Base-by-base conservation (phyloP, 352 stramenopile genomes). In the Phytophthora ohioensis region DNA sequence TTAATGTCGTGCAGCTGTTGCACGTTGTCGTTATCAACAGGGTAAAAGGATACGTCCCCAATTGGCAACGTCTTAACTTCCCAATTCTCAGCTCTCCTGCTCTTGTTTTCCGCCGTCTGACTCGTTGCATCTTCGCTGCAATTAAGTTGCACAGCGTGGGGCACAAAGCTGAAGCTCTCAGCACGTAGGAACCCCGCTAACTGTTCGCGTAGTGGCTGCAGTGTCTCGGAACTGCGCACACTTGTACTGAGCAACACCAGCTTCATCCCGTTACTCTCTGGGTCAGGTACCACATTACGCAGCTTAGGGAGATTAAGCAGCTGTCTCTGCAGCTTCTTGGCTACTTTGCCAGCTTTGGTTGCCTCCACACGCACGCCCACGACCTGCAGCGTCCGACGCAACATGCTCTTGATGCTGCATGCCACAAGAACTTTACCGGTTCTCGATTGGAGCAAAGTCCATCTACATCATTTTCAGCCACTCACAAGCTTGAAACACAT, bases 1-100 rank as follows among this genome's bases (percentile, higher is more conserved):
- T 98, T 98, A 12, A 99, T 87, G 57, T 86, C 87, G 45, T 91
- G 86, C 21, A 99, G 77, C 68, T 95, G 70, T 39, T 85, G 58
- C 13, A 95, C 67, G 64, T 95, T 95, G 43, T 71, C 67, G 21
- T 62, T 66, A 46, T 79, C 80, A 51, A 97, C 85, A 3, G 71
- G 64, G 5, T 68, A 78, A 39, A 95, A 92, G 7, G 59, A 57
- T 38, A 92, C 73, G 38, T 61, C 46, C 3, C 49, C 43, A 30
- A 59, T 58, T 6, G 52, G 4, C 10, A 59, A 30, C 36, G 45
- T 55, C 55, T 63, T 55, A n/a, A 45, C n/a, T 30, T 17, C 27
- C 17, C 15, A 10, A 8, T 61, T 43, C 5, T 36, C 43, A n/a
- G 8, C 57, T 32, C 6, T 56, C 9, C 17, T 51, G 15, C 4